Conservation (phyloP, 306 rosid genomes). For the Acmispon strigosus region DNA sequence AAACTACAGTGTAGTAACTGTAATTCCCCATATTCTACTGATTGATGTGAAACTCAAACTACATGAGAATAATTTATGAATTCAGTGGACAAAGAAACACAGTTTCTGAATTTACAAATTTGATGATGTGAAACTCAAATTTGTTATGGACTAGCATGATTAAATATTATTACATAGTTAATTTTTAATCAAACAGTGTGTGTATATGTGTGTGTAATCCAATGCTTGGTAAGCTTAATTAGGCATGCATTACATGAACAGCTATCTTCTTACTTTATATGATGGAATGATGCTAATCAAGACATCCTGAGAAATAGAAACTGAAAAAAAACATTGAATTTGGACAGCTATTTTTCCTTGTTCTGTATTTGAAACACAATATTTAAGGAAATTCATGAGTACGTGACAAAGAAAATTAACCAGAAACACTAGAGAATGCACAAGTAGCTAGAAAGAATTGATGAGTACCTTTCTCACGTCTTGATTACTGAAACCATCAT, state of each 20-base stretch:
- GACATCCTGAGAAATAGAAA: not conserved
- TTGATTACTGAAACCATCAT: not conserved
- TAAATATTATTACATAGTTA: not conserved
- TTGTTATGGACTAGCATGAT: not conserved
- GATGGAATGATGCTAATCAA: not conserved
- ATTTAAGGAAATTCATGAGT: not conserved
- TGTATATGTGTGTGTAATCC: not conserved
- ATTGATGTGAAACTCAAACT: not conserved
- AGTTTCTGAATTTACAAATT: not conserved
- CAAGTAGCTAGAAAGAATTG: not conserved
- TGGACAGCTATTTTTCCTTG: not conserved
- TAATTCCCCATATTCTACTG: not conserved
- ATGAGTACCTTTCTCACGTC: conserved; percentile 21
- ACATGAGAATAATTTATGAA: not conserved
- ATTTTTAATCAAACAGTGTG: not conserved
- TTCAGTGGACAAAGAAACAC: not conserved
- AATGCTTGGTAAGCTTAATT: not conserved
- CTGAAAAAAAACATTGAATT: not conserved
- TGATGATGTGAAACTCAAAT: not conserved
- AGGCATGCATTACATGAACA: not conserved
- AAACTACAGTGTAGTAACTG: not conserved
- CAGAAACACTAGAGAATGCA: not conserved
- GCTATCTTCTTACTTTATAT: not conserved
- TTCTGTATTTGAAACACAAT: not conserved
- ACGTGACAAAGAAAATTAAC: not conserved